Conservation (phyloP, 129 eudicot species). For the Helianthus annuus region HanXRQr2.0-SUNRISE NC_035447.2:175413749-175414248, state of each 20-base stretch:
- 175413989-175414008: background rate
- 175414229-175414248: too few species aligned
- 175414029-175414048: background rate
- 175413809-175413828: background rate
- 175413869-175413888: background rate
- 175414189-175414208: too few species aligned
- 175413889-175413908: background rate
- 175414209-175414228: too few species aligned
- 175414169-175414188: too few species aligned
- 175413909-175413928: background rate
- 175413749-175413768: background rate
- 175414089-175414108: too few species aligned
- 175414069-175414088: too few species aligned
- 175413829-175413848: background rate
- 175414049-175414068: too few species aligned
- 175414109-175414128: too few species aligned
- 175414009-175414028: background rate
- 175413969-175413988: background rate
- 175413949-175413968: background rate
- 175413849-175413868: background rate
- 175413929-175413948: background rate
- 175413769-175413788: background rate
- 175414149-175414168: too few species aligned
- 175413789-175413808: background rate
- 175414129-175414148: too few species aligned